Evolutionary conservation across 352 stramenopile species (phyloP), one percentile per base, ranked within the genome.

Genomic region (Blastocystis sp.): DNA sequence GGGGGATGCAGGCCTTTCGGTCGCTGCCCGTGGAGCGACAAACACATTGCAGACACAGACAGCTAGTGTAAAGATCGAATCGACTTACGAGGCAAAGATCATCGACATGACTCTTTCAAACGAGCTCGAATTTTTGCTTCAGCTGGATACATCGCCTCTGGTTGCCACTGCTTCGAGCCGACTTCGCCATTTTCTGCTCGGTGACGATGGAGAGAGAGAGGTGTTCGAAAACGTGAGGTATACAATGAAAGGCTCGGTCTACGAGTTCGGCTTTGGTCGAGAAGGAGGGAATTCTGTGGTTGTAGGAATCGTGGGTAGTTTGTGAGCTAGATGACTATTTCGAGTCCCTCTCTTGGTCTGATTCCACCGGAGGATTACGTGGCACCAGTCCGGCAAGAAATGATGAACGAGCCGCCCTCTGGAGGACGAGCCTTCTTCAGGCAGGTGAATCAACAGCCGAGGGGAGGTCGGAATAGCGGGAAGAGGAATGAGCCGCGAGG

Each of bases 311-410:
- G 37, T 7, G 1, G 29, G 15, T 20, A 37, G 3, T 18, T 50
- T 29, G 20, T 11, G 62, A 47, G 29, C 13, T 68, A 64, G 73
- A 50, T 68, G 20, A 84, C 73, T 11, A 69, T 84, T 39, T 7
- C 37, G 11, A 55, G 73, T 50, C 53, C 64, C 15, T n/a, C 34
- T 26, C 62, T 47, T 13, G 50, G 20, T 7, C 8, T 45, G 20
- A 84, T 84, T 50, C 73, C 73, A 7, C 73, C 73, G 34, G 73
- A 64, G 11, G 73, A 84, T 11, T 84, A 55, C n/a, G 73, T 66
- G 8, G 34, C 50, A 23, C 66, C 66, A 34, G 56, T 55, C 23
- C 34, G 50, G 7, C 39, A 56, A 23, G 50, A 4, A n/a, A 55
- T 9, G 50, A n/a, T 7, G 20, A 20, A 77, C 29, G 20, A 59